phyloP scores from a whole-genome alignment of 495 filamentous ascomycete species.

The Zalerion maritima region DNA sequence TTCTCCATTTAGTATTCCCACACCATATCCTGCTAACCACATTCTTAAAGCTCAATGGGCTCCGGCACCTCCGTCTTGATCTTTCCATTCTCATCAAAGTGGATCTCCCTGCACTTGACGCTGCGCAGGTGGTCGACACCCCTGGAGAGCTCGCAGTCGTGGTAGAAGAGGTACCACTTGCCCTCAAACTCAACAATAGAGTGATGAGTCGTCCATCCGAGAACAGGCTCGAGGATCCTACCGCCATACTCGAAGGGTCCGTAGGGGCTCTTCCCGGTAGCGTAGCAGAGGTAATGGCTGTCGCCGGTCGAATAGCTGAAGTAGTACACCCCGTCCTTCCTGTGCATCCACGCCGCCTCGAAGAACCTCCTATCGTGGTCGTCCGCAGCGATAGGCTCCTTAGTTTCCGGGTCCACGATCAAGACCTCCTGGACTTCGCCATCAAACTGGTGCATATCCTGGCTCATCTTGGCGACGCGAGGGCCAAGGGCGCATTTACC shows the following conservation, averaged over 20 bases:
- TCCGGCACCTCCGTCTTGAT: conserved; percentile 31
- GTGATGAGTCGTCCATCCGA: conserved; percentile 70
- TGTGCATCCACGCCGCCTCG: conserved; percentile 65
- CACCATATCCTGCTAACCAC: no score
- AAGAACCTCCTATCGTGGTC: conserved; percentile 66
- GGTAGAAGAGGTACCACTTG: conserved; percentile 59
- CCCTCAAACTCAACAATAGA: conserved; percentile 58
- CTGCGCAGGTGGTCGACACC: conserved; percentile 51
- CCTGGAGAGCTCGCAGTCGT: conserved; percentile 47
- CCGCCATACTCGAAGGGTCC: conserved; percentile 60
- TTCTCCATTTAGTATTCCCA: no score
- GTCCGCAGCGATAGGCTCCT: conserved; percentile 41
- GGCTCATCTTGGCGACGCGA: conserved; percentile 42
- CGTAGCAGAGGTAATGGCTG: conserved; percentile 56
- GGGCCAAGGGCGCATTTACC: conserved; percentile 37
- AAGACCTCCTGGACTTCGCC: conserved; percentile 32
- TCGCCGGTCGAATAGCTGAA: conserved; percentile 66
- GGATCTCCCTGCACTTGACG: conserved; percentile 59
- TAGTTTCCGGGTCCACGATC: conserved; percentile 43
- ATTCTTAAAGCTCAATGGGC: no score
- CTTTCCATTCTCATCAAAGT: conserved; percentile 48
- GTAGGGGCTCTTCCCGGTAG: conserved; percentile 40
- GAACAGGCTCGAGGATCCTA: conserved; percentile 55
- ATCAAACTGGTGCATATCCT: conserved; percentile 47
- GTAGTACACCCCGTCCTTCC: conserved; percentile 50